phyloP scores from a whole-genome alignment of 352 stramenopile genomes.

The Globisporangium nodosum region DNA sequence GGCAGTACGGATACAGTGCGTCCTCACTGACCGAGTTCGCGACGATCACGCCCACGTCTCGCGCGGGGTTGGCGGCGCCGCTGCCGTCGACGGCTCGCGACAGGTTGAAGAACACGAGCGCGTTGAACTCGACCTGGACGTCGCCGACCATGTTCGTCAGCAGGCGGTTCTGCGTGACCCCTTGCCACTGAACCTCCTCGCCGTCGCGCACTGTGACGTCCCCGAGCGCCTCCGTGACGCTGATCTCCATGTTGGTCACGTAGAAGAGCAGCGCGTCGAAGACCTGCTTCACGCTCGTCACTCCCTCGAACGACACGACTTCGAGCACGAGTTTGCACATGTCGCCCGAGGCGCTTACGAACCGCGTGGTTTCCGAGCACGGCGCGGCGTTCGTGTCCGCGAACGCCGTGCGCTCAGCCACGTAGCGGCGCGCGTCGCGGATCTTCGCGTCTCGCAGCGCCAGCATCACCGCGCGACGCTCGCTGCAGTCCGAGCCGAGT shows the following conservation, averaged over 20 bases:
- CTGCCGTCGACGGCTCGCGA: background rate
- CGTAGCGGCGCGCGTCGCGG: background rate
- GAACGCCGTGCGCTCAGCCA: background rate
- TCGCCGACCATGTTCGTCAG: background rate
- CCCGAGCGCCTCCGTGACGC: background rate
- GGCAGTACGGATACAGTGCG: background rate
- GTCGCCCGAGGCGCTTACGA: background rate
- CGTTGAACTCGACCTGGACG: slow-evolving; percentile 2
- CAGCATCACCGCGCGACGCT: background rate
- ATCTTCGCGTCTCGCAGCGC: background rate
- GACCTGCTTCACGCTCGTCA: background rate
- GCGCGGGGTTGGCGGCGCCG: background rate
- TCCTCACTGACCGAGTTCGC: background rate
- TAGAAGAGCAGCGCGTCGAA: slow-evolving; percentile 5
- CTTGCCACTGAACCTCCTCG: background rate
- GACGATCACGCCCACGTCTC: background rate
- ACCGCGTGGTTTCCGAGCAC: background rate
- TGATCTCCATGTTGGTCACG: slow-evolving; percentile 3
- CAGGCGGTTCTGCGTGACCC: slow-evolving; percentile 2
- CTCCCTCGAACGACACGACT: background rate
- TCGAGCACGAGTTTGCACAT: background rate
- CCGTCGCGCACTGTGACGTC: background rate
- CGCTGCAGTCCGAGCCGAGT: background rate
- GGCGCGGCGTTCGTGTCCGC: too few species aligned
- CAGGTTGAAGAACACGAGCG: slow-evolving; percentile 1